Evolutionary conservation across 805 yeast species (phyloP), one percentile per base, ranked within the genome.

Genomic region (Candida dajiaensis): DNA sequence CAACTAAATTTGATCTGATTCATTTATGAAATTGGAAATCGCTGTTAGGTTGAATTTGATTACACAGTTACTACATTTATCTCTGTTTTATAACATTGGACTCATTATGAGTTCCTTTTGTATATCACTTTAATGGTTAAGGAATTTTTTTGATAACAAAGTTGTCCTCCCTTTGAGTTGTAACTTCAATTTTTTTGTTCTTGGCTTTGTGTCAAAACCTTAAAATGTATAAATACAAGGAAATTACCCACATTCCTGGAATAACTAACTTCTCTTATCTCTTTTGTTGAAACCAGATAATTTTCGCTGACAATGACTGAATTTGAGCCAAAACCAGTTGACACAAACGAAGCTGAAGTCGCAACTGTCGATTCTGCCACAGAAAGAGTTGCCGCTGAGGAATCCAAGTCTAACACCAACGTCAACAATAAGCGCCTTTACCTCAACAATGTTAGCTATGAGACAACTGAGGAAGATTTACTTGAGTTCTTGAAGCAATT

Each of bases 381-480:
- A 29, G 18, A 15, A 3, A 29, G 15, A 18, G 35, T 3, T 33
- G 41, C 9, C 29, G 29, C 11, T 19, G 16, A 33, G 37, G 21
- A 45, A 19, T 2, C 25, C 11, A 20, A 22, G 3, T 11, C 42
- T 3, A 16, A 39, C 36, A 46, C 42, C 5, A 16, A 39, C 36
- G 47, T 47, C 49, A 43, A 44, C 41, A 45, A 59, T 20, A 64
- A 55, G 40, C 72, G 83, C 43, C 69, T 81, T 28, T 76, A 75
- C 51, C 65, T 83, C 46, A 73, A 76, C 47, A 82, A 83, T 59
- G 68, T 83, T 46, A 72, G 74, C 47, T 77, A 66, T 59, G 56
- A 65, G 15, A 69, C 82, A 12, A 70, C 78, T n/a, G 83, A 78
- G 55, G 70, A 67, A 4, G 83, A 78, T 39, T 66, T 83, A 38